Conservation (phyloP, 495 filamentous ascomycete species). For the Podospora pseudopauciseta region DNA sequence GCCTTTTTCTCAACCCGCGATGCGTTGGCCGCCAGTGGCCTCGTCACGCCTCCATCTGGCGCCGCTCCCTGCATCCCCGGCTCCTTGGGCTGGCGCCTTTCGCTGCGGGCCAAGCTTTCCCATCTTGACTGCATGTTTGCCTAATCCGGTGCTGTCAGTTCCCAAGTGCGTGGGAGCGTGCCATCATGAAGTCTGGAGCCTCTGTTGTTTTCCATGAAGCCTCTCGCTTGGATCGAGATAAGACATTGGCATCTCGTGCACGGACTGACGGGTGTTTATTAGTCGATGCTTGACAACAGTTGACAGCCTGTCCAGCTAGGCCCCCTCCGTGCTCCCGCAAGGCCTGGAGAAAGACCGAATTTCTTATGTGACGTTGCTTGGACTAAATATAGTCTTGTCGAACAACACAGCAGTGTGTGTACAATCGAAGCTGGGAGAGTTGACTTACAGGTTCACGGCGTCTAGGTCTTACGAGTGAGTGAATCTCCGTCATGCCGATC, state of each 20-base stretch:
- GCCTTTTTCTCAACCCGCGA: constrained; percentile 3
- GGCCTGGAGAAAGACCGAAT: neutral
- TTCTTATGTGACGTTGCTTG: constrained; percentile 30
- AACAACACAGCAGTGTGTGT: constrained; percentile 17
- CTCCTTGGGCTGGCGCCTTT: constrained; percentile 19
- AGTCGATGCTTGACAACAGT: neutral
- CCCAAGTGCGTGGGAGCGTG: neutral
- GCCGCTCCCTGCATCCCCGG: constrained; percentile 22
- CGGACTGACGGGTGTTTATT: neutral
- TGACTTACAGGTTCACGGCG: neutral
- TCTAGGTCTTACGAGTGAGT: neutral
- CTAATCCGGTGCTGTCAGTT: constrained; percentile 7
- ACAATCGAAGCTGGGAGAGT: neutral
- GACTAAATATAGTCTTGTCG: constrained; percentile 29
- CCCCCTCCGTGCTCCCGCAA: constrained; percentile 12
- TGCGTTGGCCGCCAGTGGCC: constrained; percentile 29
- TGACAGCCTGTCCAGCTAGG: neutral
- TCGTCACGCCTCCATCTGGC: constrained; percentile 20
- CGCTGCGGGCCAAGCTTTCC: constrained; percentile 10
- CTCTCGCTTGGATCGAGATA: neutral
- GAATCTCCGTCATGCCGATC: constrained; percentile 18
- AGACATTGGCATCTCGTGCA: neutral
- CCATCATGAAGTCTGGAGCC: neutral
- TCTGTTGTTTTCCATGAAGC: neutral
- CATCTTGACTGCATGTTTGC: constrained; percentile 20